These are phyloP conservation scores for Ceratocystis colombiana DNA, from an alignment of 2,329 filamentous ascomycete species.

Conservation along the genomic window DNA sequence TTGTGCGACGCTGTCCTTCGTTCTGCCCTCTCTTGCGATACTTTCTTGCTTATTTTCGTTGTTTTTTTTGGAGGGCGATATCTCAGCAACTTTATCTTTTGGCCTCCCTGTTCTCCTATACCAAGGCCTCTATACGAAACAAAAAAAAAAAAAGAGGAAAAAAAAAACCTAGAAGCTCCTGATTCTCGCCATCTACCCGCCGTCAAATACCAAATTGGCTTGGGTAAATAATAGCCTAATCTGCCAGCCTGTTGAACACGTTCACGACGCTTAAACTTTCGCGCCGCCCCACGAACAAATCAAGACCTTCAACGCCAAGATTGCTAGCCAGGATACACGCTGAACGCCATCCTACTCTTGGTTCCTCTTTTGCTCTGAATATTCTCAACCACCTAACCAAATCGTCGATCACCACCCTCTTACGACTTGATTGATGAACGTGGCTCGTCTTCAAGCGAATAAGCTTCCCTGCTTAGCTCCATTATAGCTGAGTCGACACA, in stretches of 20 bases:
- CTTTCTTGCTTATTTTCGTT: not conserved
- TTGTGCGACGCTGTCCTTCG: not conserved
- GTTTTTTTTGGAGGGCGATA: not conserved
- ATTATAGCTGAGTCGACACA: slow-evolving; percentile 12
- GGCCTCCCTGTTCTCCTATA: not conserved
- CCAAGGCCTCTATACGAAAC: too few species aligned
- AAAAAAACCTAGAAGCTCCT: too few species aligned
- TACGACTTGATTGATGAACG: not conserved
- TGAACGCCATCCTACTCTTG: not conserved
- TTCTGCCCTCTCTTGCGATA: not conserved
- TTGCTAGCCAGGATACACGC: slow-evolving; percentile 14
- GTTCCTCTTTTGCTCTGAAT: not conserved
- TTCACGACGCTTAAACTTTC: not conserved
- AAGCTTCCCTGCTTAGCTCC: not conserved
- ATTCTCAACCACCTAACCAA: not conserved
- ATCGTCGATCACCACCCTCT: slow-evolving; percentile 13
- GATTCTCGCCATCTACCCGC: too few species aligned
- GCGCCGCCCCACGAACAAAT: not conserved
- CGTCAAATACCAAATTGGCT: too few species aligned
- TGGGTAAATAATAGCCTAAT: not conserved
- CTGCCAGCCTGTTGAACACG: not conserved
- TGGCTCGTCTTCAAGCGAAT: slow-evolving; percentile 18
- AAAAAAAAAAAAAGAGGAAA: too few species aligned
- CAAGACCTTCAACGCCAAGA: not conserved
- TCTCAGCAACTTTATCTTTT: not conserved